A percentile compares a stretch with the other conserved stretches of the same genome.
Evolutionary conservation across 2,329 filamentous ascomycete species (phyloP).

Genomic region (Claviceps sp.): DNA sequence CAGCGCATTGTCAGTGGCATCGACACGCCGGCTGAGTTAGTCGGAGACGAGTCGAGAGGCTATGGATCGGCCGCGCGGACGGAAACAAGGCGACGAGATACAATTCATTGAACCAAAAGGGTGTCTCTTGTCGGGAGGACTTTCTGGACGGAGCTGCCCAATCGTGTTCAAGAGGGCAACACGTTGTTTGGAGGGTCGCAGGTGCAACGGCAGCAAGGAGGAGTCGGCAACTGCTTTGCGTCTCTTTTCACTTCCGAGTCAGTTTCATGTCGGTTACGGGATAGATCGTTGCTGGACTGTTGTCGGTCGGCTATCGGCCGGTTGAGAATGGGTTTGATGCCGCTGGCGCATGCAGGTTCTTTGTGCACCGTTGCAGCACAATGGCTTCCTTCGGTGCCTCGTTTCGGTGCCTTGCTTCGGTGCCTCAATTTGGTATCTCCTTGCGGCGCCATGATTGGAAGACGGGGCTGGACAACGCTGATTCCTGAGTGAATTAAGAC

Average conservation of each 20-base stretch:
- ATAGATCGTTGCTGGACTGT: neutral
- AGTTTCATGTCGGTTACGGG: too few relatives aligned
- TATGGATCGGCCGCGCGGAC: neutral
- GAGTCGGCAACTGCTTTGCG: neutral
- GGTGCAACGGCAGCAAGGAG: neutral
- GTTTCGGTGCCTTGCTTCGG: too few relatives aligned
- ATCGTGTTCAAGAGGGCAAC: neutral
- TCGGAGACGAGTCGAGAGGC: neutral
- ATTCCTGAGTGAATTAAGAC: too few relatives aligned
- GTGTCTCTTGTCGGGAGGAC: neutral
- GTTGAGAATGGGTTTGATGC: too few relatives aligned
- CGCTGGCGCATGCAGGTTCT: too few relatives aligned
- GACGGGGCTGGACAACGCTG: too few relatives aligned
- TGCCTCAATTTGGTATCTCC: too few relatives aligned
- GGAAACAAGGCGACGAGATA: neutral
- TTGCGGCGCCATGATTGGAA: too few relatives aligned
- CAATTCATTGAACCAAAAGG: slow-evolving; percentile 2
- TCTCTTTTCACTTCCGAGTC: neutral
- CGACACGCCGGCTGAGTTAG: neutral
- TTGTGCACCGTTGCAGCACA: too few relatives aligned
- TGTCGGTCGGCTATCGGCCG: neutral
- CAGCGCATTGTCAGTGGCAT: slow-evolving; percentile 28
- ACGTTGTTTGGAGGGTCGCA: neutral
- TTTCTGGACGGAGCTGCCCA: neutral
- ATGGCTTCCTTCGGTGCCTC: too few relatives aligned